A percentile compares a stretch with the other conserved stretches of the same genome.
phyloP scores from a whole-genome alignment of 2,329 filamentous ascomycete genomes.

The Geosmithia putterillii region DNA sequence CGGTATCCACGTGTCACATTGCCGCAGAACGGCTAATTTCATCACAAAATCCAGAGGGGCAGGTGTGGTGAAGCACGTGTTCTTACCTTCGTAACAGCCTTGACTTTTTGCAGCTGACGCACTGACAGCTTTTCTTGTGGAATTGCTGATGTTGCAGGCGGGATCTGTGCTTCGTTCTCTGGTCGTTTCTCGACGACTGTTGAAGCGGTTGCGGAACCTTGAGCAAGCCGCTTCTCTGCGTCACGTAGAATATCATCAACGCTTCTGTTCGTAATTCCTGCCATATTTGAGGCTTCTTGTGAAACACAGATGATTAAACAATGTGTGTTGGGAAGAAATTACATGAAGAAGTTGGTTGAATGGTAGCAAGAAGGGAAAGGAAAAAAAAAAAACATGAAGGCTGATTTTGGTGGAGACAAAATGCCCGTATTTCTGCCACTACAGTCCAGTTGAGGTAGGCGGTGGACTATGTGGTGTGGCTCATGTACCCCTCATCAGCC shows the following conservation, averaged over 20 bases:
- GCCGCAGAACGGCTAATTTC: constrained; percentile 22
- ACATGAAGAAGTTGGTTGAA: background rate
- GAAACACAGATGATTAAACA: background rate
- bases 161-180: constrained; percentile 1
- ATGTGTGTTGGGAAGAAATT: background rate
- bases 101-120: constrained; percentile 4
- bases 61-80: background rate
- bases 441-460: background rate
- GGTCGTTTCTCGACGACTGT: constrained; percentile 4
- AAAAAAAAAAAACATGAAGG: background rate
- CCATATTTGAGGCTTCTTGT: constrained; percentile 9
- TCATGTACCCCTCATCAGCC: background rate
- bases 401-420: background rate
- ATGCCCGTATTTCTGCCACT: background rate
- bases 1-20: constrained; percentile 23
- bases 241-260: constrained; percentile 18
- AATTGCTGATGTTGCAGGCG: background rate
- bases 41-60: constrained; percentile 15
- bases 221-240: constrained; percentile 18
- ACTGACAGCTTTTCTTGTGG: constrained; percentile 6
- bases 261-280: constrained; percentile 14
- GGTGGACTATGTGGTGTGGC: background rate
- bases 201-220: constrained; percentile 5
- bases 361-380: background rate
- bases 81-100: constrained; percentile 14